These are phyloP conservation scores for Salisapilia sapeloensis DNA, from an alignment of 352 stramenopile species.

Conservation along the genomic window DNA sequence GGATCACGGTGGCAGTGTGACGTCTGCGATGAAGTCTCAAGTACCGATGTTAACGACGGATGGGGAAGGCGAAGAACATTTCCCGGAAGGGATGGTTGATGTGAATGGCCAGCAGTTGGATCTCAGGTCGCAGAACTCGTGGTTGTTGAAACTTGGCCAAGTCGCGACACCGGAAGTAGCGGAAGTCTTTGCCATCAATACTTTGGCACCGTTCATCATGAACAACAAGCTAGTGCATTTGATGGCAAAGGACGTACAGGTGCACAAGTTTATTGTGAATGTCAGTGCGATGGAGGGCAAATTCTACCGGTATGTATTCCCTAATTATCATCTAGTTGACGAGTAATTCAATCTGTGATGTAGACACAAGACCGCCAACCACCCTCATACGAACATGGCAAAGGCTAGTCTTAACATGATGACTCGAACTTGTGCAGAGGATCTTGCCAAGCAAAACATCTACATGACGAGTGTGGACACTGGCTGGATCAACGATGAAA, in stretches of 20 bases:
- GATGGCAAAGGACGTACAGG: constrained; percentile 40
- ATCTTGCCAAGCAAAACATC: constrained; percentile 87
- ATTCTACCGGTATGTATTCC: constrained; percentile 94
- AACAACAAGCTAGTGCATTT: constrained; percentile 88
- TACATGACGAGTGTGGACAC: constrained; percentile 98
- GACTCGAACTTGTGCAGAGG: constrained; percentile 90
- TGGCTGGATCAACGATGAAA: constrained; percentile 98
- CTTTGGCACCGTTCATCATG: constrained; percentile 93
- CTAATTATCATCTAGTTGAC: constrained; percentile 79
- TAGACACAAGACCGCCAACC: constrained; percentile 95
- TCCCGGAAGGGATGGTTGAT: constrained; percentile 75
- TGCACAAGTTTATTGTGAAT: constrained; percentile 92
- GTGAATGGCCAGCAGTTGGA: constrained; percentile 95
- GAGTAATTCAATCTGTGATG: too few species aligned
- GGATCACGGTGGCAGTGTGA: constrained; percentile 11
- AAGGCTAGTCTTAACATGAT: constrained; percentile 98
- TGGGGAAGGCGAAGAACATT: constrained; percentile 28
- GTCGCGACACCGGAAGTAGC: constrained; percentile 76
- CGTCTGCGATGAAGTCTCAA: constrained; percentile 72
- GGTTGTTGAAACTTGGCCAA: constrained; percentile 90
- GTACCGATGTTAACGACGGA: constrained; percentile 63
- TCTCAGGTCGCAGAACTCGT: constrained; percentile 88
- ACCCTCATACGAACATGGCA: constrained; percentile 97
- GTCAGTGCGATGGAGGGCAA: constrained; percentile 97
- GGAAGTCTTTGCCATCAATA: constrained; percentile 90